These are phyloP conservation scores for Cyberlindnera subsufficiens DNA, from an alignment of 805 yeast genomes.

Conservation along the genomic window DNA sequence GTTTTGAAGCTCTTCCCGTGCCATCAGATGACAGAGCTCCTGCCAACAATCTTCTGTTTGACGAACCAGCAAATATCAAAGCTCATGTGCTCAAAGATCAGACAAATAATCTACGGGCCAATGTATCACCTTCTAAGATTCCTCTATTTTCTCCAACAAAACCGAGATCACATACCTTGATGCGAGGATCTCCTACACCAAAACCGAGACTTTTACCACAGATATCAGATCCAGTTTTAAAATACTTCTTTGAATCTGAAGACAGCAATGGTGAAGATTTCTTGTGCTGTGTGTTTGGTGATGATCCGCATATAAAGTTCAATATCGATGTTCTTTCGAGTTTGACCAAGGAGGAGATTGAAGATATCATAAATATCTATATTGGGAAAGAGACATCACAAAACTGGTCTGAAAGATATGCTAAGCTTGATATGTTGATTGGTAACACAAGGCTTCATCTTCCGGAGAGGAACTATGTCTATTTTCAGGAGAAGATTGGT, in stretches of 20 bases:
- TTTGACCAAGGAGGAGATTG: conserved; percentile 7
- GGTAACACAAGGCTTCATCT: conserved; percentile 14
- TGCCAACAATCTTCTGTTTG: neutral
- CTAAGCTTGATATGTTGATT: conserved; percentile 16
- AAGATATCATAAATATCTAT: conserved; percentile 5
- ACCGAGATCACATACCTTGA: neutral
- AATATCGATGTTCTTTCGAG: conserved; percentile 4
- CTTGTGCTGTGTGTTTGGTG: conserved; percentile 14
- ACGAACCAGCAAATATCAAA: neutral
- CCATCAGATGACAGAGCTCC: neutral
- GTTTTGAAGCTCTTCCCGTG: no score
- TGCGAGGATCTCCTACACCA: neutral
- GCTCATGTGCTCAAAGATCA: neutral
- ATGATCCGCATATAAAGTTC: conserved; percentile 13
- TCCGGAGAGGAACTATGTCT: conserved; percentile 9
- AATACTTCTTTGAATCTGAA: conserved; percentile 2
- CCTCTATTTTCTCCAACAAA: neutral
- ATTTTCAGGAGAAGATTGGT: conserved; percentile 10
- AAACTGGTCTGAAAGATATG: conserved; percentile 17
- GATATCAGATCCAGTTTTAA: conserved; percentile 3
- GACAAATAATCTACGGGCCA: neutral
- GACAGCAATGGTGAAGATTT: conserved; percentile 8
- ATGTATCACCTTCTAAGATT: neutral
- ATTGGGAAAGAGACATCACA: conserved; percentile 16
- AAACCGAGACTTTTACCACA: neutral